Conservation (phyloP, 108 stramenopile species). For the Conticribra guillardii region DNA sequence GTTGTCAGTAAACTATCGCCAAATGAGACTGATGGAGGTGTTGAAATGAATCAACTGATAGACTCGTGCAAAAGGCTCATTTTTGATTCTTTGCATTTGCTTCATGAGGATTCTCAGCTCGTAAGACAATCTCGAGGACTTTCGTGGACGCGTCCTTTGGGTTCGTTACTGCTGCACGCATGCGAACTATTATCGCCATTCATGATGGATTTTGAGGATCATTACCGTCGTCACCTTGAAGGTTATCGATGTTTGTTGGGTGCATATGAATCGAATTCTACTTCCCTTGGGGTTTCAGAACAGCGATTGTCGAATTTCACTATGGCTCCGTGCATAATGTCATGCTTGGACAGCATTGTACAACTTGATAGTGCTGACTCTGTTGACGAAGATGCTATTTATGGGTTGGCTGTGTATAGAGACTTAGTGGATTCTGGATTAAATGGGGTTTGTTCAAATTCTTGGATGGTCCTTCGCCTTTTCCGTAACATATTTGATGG, state of each 20-base stretch:
- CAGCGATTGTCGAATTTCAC: slow-evolving; percentile 28
- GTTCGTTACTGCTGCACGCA: slow-evolving; percentile 42
- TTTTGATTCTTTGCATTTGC: slow-evolving; percentile 72
- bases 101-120: slow-evolving; percentile 81
- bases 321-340: slow-evolving; percentile 45
- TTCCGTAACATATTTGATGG: slow-evolving; percentile 43
- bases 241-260: slow-evolving; percentile 27
- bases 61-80: slow-evolving; percentile 26
- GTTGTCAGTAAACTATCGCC: neutral
- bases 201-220: slow-evolving; percentile 58
- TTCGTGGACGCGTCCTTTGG: slow-evolving; percentile 30
- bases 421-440: slow-evolving; percentile 28
- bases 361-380: slow-evolving; percentile 15
- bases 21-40: neutral
- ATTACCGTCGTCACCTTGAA: slow-evolving; percentile 56
- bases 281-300: neutral
- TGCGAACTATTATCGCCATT: slow-evolving; percentile 24
- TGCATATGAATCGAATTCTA: slow-evolving; percentile 4
- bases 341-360: slow-evolving; percentile 44
- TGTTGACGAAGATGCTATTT: slow-evolving; percentile 12
- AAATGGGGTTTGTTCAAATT: slow-evolving; percentile 56
- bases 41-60: slow-evolving; percentile 7
- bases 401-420: slow-evolving; percentile 23
- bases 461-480: slow-evolving; percentile 57
- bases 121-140: slow-evolving; percentile 32